A percentile compares a stretch with the other conserved stretches of the same genome.
phyloP scores from a whole-genome alignment of 257 asterid species.

The Solanum neorickii region DNA sequence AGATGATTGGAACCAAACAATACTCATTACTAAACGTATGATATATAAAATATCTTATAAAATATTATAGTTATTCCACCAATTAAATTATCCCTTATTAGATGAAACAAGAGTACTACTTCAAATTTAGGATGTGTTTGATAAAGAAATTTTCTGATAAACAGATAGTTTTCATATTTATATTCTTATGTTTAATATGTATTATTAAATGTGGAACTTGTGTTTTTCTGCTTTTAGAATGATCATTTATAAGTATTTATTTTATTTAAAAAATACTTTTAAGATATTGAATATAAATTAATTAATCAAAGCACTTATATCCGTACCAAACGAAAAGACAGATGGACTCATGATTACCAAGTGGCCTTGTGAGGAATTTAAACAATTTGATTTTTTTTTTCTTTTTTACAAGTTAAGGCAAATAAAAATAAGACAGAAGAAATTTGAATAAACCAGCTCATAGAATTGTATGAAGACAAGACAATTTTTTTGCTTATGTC shows the following conservation, averaged over 20 bases:
- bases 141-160: not conserved
- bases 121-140: not conserved
- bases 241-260: not conserved
- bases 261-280: not conserved
- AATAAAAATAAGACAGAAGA: not conserved
- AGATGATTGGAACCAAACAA: not conserved
- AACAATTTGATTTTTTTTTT: not conserved
- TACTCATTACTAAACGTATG: not conserved
- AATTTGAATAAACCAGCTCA: not conserved
- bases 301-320: not conserved
- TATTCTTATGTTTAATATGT: not conserved
- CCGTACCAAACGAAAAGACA: not conserved
- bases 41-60: not conserved
- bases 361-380: not conserved
- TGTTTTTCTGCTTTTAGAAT: too few species aligned
- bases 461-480: not conserved
- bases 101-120: not conserved
- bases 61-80: not conserved
- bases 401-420: not conserved
- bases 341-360: not conserved
- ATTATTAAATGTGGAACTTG: not conserved
- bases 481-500: not conserved
- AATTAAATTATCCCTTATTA: not conserved
- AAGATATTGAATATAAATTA: too few species aligned
- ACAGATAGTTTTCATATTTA: not conserved